Conservation (phyloP, 2,329 filamentous ascomycete species). For the Lachnellula arida region DNA sequence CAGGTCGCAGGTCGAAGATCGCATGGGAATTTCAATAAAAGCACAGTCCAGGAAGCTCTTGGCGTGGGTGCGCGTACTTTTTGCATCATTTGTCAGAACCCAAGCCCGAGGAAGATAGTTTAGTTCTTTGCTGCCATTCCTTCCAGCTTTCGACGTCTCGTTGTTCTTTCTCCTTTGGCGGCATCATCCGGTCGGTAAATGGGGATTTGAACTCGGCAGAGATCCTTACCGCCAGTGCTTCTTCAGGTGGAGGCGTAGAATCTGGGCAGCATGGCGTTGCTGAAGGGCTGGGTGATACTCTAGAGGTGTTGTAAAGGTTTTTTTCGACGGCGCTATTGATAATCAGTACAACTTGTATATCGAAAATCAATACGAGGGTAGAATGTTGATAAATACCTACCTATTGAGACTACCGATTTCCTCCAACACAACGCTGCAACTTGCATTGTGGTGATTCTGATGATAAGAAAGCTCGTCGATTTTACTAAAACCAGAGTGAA, state of each 20-base stretch:
- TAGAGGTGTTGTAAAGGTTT: background rate
- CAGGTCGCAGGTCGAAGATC: background rate
- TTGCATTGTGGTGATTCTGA: slow-evolving; percentile 19
- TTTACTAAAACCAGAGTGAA: slow-evolving; percentile 13
- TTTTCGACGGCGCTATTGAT: background rate
- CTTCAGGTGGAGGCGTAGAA: background rate
- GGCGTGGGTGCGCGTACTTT: too few species aligned
- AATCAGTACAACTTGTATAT: background rate
- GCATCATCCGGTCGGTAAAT: background rate
- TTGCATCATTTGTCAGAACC: too few species aligned
- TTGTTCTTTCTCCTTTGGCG: background rate
- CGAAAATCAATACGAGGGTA: slow-evolving; percentile 7
- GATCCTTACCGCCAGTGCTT: background rate
- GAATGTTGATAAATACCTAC: background rate
- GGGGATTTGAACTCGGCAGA: background rate
- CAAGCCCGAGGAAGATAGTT: too few species aligned
- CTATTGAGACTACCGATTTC: slow-evolving; percentile 5
- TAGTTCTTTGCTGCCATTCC: background rate
- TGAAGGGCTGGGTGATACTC: background rate
- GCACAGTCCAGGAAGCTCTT: background rate
- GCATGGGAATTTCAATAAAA: background rate
- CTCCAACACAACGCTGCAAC: slow-evolving; percentile 8
- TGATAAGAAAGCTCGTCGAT: slow-evolving; percentile 22
- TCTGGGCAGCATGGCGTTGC: background rate
- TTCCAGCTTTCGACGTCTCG: background rate